Conservation (phyloP, 345 rosid species). For the Corymbia maculata region DNA sequence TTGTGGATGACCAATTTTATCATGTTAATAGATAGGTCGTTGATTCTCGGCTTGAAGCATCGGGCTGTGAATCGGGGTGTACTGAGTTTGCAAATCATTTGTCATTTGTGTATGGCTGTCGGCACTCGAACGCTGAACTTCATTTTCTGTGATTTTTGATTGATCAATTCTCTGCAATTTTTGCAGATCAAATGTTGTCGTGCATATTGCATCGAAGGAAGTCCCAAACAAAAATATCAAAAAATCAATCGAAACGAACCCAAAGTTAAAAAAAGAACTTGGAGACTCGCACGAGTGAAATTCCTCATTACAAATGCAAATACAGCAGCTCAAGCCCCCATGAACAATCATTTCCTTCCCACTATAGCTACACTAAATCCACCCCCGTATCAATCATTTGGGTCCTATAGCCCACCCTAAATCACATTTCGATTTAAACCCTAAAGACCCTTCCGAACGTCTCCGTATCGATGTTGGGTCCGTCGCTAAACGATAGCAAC, state of each 20-base stretch:
- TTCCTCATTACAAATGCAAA: not conserved
- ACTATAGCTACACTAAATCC: not conserved
- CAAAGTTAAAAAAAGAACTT: not conserved
- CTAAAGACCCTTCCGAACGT: too few species aligned
- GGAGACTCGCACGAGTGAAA: not conserved
- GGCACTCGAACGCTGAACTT: not conserved
- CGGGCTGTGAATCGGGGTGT: not conserved
- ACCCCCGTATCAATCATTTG: not conserved
- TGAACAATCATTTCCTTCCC: not conserved
- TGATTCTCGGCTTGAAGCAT: not conserved
- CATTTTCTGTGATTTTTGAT: not conserved
- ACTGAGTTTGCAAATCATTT: not conserved
- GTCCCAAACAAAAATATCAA: not conserved
- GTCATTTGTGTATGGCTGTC: not conserved
- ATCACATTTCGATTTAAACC: too few species aligned
- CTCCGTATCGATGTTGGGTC: too few species aligned
- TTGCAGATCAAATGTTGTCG: not conserved
- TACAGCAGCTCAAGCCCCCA: not conserved
- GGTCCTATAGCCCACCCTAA: too few species aligned
- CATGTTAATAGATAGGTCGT: not conserved
- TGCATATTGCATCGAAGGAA: not conserved
- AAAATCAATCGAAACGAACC: not conserved
- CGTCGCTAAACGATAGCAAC: constrained; percentile 32
- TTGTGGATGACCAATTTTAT: not conserved
- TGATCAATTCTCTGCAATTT: not conserved